Conservation (phyloP, 106 monocot genomes). For the Cymbidium sinense region DNA sequence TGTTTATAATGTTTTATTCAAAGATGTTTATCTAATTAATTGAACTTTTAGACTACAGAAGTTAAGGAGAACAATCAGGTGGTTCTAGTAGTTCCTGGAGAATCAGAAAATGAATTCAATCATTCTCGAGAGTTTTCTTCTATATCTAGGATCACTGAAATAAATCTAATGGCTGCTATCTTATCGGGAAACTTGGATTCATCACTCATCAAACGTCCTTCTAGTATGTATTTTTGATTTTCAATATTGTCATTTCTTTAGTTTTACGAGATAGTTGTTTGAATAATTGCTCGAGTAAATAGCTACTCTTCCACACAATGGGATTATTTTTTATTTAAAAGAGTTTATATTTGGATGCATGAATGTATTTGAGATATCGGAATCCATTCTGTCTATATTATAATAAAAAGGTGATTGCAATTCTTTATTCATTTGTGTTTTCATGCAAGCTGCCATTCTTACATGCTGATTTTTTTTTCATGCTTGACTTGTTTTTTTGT, state of each 20-base stretch:
- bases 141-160: conserved; percentile 55
- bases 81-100: conserved; percentile 50
- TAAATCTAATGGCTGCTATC: conserved; percentile 54
- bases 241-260: neutral
- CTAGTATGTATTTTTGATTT: conserved; percentile 15
- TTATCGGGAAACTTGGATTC: conserved; percentile 70
- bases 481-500: too few relatives aligned
- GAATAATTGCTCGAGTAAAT: neutral
- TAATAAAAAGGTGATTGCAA: too few relatives aligned
- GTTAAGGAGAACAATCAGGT: conserved; percentile 38
- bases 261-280: neutral
- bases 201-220: conserved; percentile 36
- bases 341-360: neutral
- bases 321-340: neutral
- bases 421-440: too few relatives aligned
- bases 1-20: neutral
- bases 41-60: conserved; percentile 35
- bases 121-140: conserved; percentile 26
- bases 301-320: neutral
- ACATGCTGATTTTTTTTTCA: too few relatives aligned
- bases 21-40: conserved; percentile 6
- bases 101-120: conserved; percentile 37
- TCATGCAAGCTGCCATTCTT: too few relatives aligned
- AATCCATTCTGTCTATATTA: neutral
- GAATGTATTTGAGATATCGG: neutral